Conservation (phyloP, 2,329 filamentous ascomycete genomes). For the Pyrenochaeta sp. region DNA sequence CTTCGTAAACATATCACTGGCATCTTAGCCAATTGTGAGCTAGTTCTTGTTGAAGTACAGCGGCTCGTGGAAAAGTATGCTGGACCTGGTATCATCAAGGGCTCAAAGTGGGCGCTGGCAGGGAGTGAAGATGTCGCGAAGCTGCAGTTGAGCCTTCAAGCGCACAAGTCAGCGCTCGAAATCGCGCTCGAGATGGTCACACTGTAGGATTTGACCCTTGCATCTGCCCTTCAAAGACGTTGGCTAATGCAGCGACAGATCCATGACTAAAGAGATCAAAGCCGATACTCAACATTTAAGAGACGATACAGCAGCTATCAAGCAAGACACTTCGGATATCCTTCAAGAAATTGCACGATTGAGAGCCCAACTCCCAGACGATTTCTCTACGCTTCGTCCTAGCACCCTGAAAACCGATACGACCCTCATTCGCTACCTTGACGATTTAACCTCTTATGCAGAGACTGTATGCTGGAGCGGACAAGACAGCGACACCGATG, state of each 20-base stretch:
- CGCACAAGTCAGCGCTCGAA: background rate
- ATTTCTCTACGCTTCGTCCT: background rate
- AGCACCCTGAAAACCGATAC: constrained; percentile 1
- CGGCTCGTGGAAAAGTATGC: constrained; percentile 2
- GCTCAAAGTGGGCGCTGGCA: background rate
- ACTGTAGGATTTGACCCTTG: background rate
- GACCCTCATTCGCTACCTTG: constrained; percentile 14
- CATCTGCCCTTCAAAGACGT: background rate
- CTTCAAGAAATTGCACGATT: constrained; percentile 15
- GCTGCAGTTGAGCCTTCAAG: constrained; percentile 1
- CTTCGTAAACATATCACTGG: constrained; percentile 4
- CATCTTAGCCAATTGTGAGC: constrained; percentile 2
- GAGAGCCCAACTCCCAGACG: constrained; percentile 5
- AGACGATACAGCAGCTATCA: constrained; percentile 14
- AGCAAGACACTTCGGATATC: constrained; percentile 17
- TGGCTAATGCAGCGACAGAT: background rate
- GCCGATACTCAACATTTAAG: background rate
- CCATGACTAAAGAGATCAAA: constrained; percentile 1
- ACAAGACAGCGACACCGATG: constrained; percentile 4
- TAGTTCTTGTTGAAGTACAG: constrained; percentile 1
- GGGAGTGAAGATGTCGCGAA: constrained; percentile 4
- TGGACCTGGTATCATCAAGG: background rate
- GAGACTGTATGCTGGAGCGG: constrained; percentile 11
- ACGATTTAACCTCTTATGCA: constrained; percentile 13
- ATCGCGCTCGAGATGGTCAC: constrained; percentile 4